Percentiles rank a stretch among this genome's conserved stretches.
Evolutionary conservation across 2,329 filamentous ascomycete species (phyloP).

Genomic region (Microsporum ferrugineum): DNA sequence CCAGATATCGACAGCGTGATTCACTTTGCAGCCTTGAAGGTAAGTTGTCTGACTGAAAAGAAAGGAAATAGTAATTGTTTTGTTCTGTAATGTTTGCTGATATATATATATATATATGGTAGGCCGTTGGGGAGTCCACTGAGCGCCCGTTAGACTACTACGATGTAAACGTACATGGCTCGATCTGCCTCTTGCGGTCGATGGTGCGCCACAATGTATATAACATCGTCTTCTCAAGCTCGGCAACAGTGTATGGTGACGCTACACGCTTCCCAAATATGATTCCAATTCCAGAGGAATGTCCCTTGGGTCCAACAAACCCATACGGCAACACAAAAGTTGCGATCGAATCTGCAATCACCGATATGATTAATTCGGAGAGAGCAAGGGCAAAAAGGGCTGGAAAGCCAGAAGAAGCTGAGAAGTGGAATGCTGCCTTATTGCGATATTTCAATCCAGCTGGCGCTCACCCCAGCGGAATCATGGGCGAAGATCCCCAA

Average conservation of each 20-base stretch:
- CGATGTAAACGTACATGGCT: slow-evolving; percentile 89
- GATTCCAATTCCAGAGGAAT: slow-evolving; percentile 97
- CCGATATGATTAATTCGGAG: slow-evolving; percentile 78
- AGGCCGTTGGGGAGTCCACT: slow-evolving; percentile 91
- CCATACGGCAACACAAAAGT: slow-evolving; percentile 96
- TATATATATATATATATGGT: slow-evolving; percentile 6
- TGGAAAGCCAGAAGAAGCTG: slow-evolving; percentile 56
- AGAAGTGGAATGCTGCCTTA: slow-evolving; percentile 85
- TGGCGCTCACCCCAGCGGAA: slow-evolving; percentile 82
- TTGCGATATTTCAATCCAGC: slow-evolving; percentile 97
- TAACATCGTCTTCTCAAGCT: slow-evolving; percentile 98
- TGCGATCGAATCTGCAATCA: slow-evolving; percentile 82
- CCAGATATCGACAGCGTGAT: slow-evolving; percentile 96
- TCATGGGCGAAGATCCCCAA: slow-evolving; percentile 97
- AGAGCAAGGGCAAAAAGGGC: slow-evolving; percentile 71
- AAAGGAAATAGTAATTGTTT: background rate
- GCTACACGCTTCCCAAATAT: slow-evolving; percentile 92
- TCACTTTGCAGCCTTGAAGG: slow-evolving; percentile 96
- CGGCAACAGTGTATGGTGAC: slow-evolving; percentile 95
- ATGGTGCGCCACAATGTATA: slow-evolving; percentile 85
- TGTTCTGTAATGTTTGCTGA: background rate
- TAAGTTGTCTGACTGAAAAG: slow-evolving; percentile 27
- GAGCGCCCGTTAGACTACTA: slow-evolving; percentile 97
- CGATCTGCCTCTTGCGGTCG: slow-evolving; percentile 69
- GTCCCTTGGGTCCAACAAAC: slow-evolving; percentile 92